A percentile compares a stretch with the other conserved stretches of the same genome.
phyloP scores from a whole-genome alignment of 176 grass and related monocot genomes.

The Olyra latifolia region DNA sequence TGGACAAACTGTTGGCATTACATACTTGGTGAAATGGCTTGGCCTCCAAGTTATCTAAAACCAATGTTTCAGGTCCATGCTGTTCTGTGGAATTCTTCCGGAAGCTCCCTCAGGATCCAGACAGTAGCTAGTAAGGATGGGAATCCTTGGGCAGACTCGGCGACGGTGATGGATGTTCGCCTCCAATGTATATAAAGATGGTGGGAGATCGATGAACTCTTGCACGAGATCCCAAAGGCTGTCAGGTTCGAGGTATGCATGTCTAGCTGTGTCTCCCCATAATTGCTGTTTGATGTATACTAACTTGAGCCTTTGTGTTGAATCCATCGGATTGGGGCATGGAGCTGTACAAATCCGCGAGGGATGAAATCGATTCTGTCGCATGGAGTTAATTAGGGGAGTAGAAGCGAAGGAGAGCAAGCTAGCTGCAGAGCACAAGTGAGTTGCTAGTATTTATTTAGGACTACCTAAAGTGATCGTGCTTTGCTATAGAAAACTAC shows the following conservation, averaged over 20 bases:
- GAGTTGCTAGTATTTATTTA: too few species aligned
- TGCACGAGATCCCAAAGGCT: conserved; percentile 66
- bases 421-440: too few species aligned
- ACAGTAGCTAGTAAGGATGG: conserved; percentile 17
- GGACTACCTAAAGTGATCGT: too few species aligned
- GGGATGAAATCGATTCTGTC: conserved; percentile 66
- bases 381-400: too few species aligned
- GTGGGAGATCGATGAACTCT: conserved; percentile 55
- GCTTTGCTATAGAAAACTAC: too few species aligned
- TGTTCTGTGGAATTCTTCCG: conserved; percentile 73
- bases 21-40: neutral
- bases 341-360: conserved; percentile 63
- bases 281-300: too few species aligned
- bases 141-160: conserved; percentile 25
- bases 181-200: conserved; percentile 63
- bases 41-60: conserved; percentile 19
- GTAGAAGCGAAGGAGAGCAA: too few species aligned
- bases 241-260: conserved; percentile 69
- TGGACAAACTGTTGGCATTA: neutral
- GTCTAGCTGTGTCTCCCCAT: too few species aligned
- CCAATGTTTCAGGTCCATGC: conserved; percentile 50
- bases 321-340: conserved; percentile 28
- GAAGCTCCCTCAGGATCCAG: conserved; percentile 58
- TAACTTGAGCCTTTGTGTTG: too few species aligned
- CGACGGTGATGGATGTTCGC: conserved; percentile 64